Evolutionary conservation across 331 rosid genomes (phyloP).

Genomic region (Acacia concinna): DNA sequence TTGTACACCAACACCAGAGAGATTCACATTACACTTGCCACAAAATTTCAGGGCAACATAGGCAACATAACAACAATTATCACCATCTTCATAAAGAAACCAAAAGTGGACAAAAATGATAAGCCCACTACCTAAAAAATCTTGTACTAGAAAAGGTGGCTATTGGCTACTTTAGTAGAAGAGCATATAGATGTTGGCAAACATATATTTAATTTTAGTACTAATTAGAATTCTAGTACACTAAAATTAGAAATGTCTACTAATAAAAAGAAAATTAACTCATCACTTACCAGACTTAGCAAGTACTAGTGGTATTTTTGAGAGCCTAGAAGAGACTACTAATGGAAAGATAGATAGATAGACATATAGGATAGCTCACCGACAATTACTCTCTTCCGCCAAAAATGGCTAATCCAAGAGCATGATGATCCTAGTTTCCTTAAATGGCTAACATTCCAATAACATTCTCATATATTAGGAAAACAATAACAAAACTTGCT

Average conservation of each 20-base stretch:
- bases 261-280: neutral
- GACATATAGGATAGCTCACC: neutral
- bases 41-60: neutral
- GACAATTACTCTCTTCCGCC: neutral
- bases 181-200: neutral
- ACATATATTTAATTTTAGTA: neutral
- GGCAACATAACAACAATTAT: neutral
- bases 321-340: neutral
- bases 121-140: neutral
- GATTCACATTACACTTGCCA: neutral
- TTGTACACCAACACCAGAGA: neutral
- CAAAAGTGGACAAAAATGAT: neutral
- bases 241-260: neutral
- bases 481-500: neutral
- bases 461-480: neutral
- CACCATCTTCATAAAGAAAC: neutral
- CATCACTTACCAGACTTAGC: neutral
- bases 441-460: conserved; percentile 3
- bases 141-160: neutral
- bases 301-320: neutral
- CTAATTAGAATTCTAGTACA: neutral
- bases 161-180: neutral
- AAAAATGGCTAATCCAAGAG: neutral
- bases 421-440: neutral
- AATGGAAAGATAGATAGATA: neutral